These are phyloP conservation scores for Aspergillus piperis DNA, from an alignment of 2,329 filamentous ascomycete genomes.

Conservation along the genomic window DNA sequence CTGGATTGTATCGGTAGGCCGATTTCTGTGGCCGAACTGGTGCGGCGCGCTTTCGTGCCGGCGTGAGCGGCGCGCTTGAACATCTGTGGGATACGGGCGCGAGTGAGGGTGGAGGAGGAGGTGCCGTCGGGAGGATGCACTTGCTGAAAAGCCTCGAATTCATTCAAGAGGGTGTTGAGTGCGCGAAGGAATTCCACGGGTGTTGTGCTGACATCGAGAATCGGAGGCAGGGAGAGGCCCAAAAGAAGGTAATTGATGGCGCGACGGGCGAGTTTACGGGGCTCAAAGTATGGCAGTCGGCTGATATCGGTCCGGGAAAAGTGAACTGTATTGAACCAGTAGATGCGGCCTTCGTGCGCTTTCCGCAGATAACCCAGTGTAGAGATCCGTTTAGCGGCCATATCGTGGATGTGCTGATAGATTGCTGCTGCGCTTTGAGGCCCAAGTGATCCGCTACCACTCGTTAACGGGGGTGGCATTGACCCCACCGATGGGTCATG, in stretches of 20 bases:
- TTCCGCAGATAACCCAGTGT: conserved; percentile 91
- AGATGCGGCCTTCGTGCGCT: conserved; percentile 92
- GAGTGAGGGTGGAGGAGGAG: conserved; percentile 67
- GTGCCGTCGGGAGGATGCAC: conserved; percentile 77
- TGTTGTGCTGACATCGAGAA: conserved; percentile 79
- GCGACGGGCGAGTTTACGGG: conserved; percentile 79
- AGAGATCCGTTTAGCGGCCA: conserved; percentile 87
- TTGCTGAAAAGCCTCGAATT: conserved; percentile 93
- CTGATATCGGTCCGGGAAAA: conserved; percentile 80
- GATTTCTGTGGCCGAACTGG: conserved; percentile 62
- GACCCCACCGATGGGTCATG: conserved; percentile 27
- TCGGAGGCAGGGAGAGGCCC: conserved; percentile 83
- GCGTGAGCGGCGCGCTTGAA: conserved; percentile 66
- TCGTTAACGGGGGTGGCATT: conserved; percentile 34
- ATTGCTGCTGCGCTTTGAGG: conserved; percentile 57
- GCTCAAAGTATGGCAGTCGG: conserved; percentile 82
- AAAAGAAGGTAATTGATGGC: conserved; percentile 93
- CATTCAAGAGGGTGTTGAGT: conserved; percentile 78
- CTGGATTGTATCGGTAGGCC: conserved; percentile 55
- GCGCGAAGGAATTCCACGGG: conserved; percentile 84
- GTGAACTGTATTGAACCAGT: conserved; percentile 97
- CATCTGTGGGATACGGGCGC: conserved; percentile 80
- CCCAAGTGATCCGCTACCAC: conserved; percentile 38
- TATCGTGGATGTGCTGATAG: conserved; percentile 74
- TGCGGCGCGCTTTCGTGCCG: conserved; percentile 59